Base-by-base conservation (phyloP, 2,329 filamentous ascomycete species). In the Ilyonectria mors-panacis region DNA sequence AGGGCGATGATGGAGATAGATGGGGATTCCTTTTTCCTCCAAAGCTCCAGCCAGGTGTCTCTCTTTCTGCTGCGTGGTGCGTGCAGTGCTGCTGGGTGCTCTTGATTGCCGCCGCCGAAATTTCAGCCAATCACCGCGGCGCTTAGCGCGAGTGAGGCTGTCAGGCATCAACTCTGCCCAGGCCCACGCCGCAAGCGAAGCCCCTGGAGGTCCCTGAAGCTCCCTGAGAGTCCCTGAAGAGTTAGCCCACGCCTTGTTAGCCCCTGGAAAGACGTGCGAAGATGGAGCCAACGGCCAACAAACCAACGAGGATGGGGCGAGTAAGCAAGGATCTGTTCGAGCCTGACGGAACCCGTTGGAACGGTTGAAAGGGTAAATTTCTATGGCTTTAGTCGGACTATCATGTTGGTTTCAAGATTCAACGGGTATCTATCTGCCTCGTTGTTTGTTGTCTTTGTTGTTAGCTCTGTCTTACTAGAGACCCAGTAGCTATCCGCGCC, bases 81-180 rank as follows among this genome's bases (percentile, higher is more conserved):
- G 39, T 53, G 67, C 39, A 42, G 39, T 63, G 66, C 67, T 72
- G 69, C 45, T 33, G 59, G 71, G 70, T 67, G 62, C 69, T n/a
- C 62, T 57, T 39, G 63, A 59, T 66, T 69, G 70, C 59, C 63
- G 65, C 68, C 66, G 69, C 73, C 51, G 69, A 74, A 59, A 72
- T 68, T 75, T 73, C 63, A 56, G 17, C 76, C 76, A 78, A 78
- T 78, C 75, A 78, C 35, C 6, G 28, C 26, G 15, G 54, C 59
- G 69, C 23, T 21, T 56, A 59, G 23, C 57, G 47, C 13, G 44
- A 15, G 39, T 76, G 65, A 76, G 74, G 74, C 74, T 69, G 66
- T 68, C 69, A 76, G 74, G 74, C 74, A 76, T 76, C 74, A 76
- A 76, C 65, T 73, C 23, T 9, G 51, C 50, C 57, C 56, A 26